phyloP scores from a whole-genome alignment of 768 basidiomycete species.

The Boletus speciosus region DNA sequence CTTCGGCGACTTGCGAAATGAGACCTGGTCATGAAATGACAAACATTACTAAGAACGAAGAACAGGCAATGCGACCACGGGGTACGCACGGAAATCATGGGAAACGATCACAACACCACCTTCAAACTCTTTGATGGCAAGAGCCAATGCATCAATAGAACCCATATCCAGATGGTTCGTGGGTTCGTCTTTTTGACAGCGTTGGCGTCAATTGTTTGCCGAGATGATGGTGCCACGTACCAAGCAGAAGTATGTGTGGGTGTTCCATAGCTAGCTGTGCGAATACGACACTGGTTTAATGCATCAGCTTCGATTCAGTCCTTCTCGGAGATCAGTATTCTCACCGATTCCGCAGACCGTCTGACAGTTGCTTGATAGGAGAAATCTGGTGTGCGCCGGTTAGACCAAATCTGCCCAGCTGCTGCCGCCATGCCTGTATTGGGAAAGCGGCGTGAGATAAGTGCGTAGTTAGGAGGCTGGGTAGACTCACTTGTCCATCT shows the following conservation, averaged over 20 bases:
- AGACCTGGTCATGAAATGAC: slow-evolving; percentile 51
- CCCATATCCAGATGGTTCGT: slow-evolving; percentile 98
- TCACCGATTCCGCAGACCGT: slow-evolving; percentile 92
- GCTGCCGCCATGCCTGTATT: slow-evolving; percentile 83
- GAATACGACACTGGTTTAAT: slow-evolving; percentile 75
- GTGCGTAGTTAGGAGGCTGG: slow-evolving; percentile 5
- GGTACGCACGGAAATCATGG: slow-evolving; percentile 91
- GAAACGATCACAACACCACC: slow-evolving; percentile 99
- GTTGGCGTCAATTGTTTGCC: slow-evolving; percentile 5
- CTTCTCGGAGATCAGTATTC: slow-evolving; percentile 19
- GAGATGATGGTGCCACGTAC: slow-evolving; percentile 37
- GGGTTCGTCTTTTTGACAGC: slow-evolving; percentile 65
- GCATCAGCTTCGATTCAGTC: slow-evolving; percentile 11
- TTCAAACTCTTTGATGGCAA: slow-evolving; percentile 94
- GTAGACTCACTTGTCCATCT: slow-evolving; percentile 57
- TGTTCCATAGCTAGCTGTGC: slow-evolving; percentile 97
- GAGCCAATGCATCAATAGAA: slow-evolving; percentile 94
- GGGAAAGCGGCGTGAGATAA: slow-evolving; percentile 9
- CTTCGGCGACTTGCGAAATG: slow-evolving; percentile 96
- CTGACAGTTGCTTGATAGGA: slow-evolving; percentile 91
- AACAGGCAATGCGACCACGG: background rate
- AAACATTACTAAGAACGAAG: slow-evolving; percentile 9
- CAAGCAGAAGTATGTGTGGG: slow-evolving; percentile 88
- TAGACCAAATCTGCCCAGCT: slow-evolving; percentile 94
- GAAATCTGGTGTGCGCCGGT: slow-evolving; percentile 91